Base-by-base conservation (phyloP, 768 basidiomycete genomes). In the Mycena alexandri region DNA sequence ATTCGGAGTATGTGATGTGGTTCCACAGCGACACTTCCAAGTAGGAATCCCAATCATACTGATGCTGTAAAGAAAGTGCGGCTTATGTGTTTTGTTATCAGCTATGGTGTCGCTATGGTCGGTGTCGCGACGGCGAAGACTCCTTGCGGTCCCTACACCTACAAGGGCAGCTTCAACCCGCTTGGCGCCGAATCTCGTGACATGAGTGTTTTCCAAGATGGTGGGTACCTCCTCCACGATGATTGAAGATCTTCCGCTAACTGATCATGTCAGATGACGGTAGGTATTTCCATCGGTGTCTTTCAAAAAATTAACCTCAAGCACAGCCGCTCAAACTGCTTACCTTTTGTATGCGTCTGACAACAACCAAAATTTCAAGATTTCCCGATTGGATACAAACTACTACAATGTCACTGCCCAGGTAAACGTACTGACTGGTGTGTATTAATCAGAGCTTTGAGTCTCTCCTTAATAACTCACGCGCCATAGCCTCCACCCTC, bases 311-410 rank as follows among this genome's bases (percentile, higher is more conserved):
- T 44, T 65, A 16, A 58, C 54, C 16, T 51, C 12, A 51, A 52
- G 33, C 54, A 44, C 47, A 84, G 83, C 78, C 63, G 81, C 81
- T 17, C 82, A 83, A 64, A 85, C 85, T 0, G 78, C 86, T 9
- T 90, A 89, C 72, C 81, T 90, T 16, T 79, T 90, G 19, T 90
- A 89, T 71, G 89, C 89, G 19, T 89, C 87, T 7, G 88, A 90
- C 76, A 87, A 87, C 76, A 90, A 90, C 74, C 86, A 88, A 76
- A 87, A 89, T 73, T 89, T 89, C 82, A 90, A 90, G 80, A 89
- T 90, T 24, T 82, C 88, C 14, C 77, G 76, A 55, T 75, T 89
- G 60, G 86, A 88, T 68, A 67, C 82, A n/a, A 83, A 89, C 72
- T 90, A 88, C 68, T 86, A 88, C 71, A 86, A 85, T 63, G 85